Evolutionary conservation across 1,139 yeast species (phyloP).

Genomic region (Pichia sp.): DNA sequence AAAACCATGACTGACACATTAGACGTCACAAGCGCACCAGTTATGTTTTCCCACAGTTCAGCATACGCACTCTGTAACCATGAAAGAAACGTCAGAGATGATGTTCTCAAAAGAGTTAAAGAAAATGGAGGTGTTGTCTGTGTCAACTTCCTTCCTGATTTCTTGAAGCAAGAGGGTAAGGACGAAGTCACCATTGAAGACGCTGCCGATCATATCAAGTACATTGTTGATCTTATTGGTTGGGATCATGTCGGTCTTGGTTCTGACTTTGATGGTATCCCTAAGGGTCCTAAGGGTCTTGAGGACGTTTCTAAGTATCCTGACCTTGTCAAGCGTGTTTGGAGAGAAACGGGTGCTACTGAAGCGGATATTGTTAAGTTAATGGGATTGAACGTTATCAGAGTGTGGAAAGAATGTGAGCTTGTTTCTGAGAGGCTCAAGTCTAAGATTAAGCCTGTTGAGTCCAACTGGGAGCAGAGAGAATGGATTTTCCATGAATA

Average conservation of each 20-base stretch:
- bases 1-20: slow-evolving; percentile 43
- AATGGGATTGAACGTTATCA: slow-evolving; percentile 42
- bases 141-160: slow-evolving; percentile 39
- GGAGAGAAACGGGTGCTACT: slow-evolving; percentile 34
- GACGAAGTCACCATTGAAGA: slow-evolving; percentile 36
- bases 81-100: slow-evolving; percentile 44
- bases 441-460: slow-evolving; percentile 27
- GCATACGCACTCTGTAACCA: slow-evolving; percentile 36
- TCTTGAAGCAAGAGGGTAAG: slow-evolving; percentile 27
- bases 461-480: slow-evolving; percentile 37
- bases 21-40: slow-evolving; percentile 38
- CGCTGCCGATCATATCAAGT: slow-evolving; percentile 40
- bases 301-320: slow-evolving; percentile 52
- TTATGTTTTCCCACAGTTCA: slow-evolving; percentile 45
- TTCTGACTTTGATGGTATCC: slow-evolving; percentile 49
- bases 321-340: slow-evolving; percentile 35
- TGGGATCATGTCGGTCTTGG: slow-evolving; percentile 53
- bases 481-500: slow-evolving; percentile 34
- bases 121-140: slow-evolving; percentile 43
- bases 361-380: slow-evolving; percentile 37
- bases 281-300: slow-evolving; percentile 39
- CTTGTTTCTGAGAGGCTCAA: slow-evolving; percentile 26
- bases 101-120: slow-evolving; percentile 33
- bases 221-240: slow-evolving; percentile 39
- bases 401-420: slow-evolving; percentile 45